Conservation (phyloP, 164 flowering plant species). For the Santalum album region DNA sequence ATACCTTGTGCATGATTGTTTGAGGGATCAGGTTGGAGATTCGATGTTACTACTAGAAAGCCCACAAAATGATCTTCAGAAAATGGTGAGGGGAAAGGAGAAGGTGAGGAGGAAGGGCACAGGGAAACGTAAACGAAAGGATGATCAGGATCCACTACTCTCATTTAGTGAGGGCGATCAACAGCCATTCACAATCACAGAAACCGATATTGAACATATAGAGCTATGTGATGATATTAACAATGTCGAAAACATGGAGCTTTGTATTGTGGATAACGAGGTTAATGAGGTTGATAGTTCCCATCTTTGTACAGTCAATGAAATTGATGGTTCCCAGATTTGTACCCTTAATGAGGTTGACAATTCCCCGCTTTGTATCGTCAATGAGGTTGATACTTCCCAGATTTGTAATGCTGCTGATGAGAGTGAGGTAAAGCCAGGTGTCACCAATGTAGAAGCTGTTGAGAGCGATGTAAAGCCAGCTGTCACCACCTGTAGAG, state of each 20-base stretch:
- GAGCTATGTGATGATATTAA: slow-evolving; percentile 6
- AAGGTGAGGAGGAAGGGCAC: slow-evolving; percentile 43
- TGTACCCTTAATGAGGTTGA: slow-evolving; percentile 8
- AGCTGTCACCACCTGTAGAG: slow-evolving; percentile 1
- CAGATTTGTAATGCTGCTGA: slow-evolving; percentile 10
- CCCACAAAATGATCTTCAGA: slow-evolving; percentile 27
- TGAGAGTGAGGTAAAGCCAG: background rate
- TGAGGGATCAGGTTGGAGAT: slow-evolving; percentile 50
- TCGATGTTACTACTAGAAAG: slow-evolving; percentile 11
- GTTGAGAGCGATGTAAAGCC: slow-evolving; percentile 1
- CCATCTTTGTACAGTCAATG: slow-evolving; percentile 1
- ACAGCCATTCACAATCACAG: slow-evolving; percentile 16
- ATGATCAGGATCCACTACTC: slow-evolving; percentile 25
- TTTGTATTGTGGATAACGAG: slow-evolving; percentile 5
- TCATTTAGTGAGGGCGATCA: slow-evolving; percentile 26
- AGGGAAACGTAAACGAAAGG: slow-evolving; percentile 41
- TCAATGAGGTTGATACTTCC: slow-evolving; percentile 3
- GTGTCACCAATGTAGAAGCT: background rate
- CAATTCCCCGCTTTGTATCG: slow-evolving; percentile 4
- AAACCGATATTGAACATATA: slow-evolving; percentile 18
- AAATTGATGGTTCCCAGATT: background rate
- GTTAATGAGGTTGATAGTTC: slow-evolving; percentile 3
- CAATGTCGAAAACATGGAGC: slow-evolving; percentile 11
- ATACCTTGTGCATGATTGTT: slow-evolving; percentile 49
- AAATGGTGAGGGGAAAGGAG: slow-evolving; percentile 49